These are phyloP conservation scores for Suhomyces maxii DNA, from an alignment of 1,139 yeast genomes.

Conservation along the genomic window DNA sequence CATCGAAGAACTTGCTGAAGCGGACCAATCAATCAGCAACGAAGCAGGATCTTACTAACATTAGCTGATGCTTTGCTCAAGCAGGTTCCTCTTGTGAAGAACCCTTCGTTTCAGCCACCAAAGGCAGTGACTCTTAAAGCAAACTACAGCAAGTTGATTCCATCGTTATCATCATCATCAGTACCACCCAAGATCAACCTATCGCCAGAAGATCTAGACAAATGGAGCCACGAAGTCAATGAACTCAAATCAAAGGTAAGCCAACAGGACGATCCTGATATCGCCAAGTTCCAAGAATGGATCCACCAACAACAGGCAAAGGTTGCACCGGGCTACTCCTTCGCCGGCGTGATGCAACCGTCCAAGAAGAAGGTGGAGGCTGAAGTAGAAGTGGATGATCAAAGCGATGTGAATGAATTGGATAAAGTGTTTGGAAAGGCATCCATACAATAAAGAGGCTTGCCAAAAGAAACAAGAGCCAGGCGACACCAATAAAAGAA, in stretches of 20 bases:
- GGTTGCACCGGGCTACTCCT: constrained; percentile 45
- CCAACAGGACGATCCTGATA: constrained; percentile 15
- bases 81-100: constrained; percentile 59
- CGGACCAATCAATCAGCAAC: no score
- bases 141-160: constrained; percentile 46
- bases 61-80: constrained; percentile 52
- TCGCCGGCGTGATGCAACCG: constrained; percentile 38
- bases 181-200: constrained; percentile 43
- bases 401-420: constrained; percentile 24
- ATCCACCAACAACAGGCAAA: constrained; percentile 31
- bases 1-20: no score
- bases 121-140: constrained; percentile 56
- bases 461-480: no score
- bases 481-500: no score
- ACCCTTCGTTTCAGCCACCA: constrained; percentile 58
- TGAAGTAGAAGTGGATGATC: not conserved
- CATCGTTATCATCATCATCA: constrained; percentile 33
- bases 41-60: constrained; percentile 4
- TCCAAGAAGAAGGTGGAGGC: constrained; percentile 9
- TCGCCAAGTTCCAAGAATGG: constrained; percentile 33
- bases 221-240: constrained; percentile 32
- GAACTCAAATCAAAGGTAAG: constrained; percentile 13
- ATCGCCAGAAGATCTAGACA: constrained; percentile 25
- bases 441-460: constrained; percentile 8
- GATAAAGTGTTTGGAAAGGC: constrained; percentile 32